Evolutionary conservation across 2,329 filamentous ascomycete genomes (phyloP), one percentile per base, ranked within the genome.

Genomic region (Calonectria hawksworthii): DNA sequence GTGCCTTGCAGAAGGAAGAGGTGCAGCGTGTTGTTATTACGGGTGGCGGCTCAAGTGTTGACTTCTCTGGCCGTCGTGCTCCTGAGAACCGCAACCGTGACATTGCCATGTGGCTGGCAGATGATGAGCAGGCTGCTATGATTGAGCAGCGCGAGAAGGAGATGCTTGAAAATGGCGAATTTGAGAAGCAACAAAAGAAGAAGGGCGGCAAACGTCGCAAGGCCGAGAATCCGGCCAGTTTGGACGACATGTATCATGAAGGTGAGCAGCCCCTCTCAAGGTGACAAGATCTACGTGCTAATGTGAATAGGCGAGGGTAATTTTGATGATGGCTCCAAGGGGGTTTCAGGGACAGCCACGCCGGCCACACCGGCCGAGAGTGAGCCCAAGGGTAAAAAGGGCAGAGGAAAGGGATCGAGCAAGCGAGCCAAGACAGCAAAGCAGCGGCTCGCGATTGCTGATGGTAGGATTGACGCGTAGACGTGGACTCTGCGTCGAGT

Each of bases 181-280:
- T 88, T 23, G 91, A 92, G 51, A 94, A 93, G 86, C 86, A 93
- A 86, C 85, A 89, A 78, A 92, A 92, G 87, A 92, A 91, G 86
- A 92, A 91, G 73, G 90, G 90, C 47, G 86, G 86, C 26, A 88
- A 86, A 77, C 92, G 92, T 84, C 92, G 92, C 85, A 87, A 88
- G 75, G 87, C 86, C 52, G 88, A 88, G 74, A 87, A 85, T 50
- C 85, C 87, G 52, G 91, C 91, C 81, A 96, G 94, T 82, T 87
- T 99, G 85, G 97, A 99, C 84, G 96, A 98, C 83, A 96, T 99
- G 95, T 99, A 99, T 87, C 97, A 99, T 84, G 97, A 99, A 90
- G 97, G 97, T 98, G 85, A 93, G 95, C 87, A 66, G 16, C 1
- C 6, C n/a, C 75, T 8, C 23, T 1, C 47, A 8, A 13, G 34